Percentiles rank a stretch among this genome's conserved stretches.
phyloP scores from a whole-genome alignment of 805 yeast species.

The Citeromyces matritensis region DNA sequence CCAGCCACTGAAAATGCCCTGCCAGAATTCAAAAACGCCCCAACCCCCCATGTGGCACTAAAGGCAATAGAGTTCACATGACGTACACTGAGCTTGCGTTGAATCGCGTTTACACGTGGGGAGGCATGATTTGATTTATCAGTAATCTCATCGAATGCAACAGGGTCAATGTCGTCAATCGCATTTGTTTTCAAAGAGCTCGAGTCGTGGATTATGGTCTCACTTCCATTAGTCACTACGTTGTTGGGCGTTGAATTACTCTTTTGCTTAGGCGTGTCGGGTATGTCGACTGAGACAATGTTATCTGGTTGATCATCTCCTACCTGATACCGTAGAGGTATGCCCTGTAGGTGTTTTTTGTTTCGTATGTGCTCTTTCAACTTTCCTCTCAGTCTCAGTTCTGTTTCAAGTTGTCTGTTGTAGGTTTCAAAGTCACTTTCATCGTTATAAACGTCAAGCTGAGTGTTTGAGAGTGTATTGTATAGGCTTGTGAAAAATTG shows the following conservation, averaged over 20 bases:
- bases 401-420: constrained; percentile 3
- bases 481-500: constrained; percentile 3
- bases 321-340: neutral
- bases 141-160: neutral
- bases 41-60: constrained; percentile 55
- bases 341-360: neutral
- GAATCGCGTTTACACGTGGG: constrained; percentile 10
- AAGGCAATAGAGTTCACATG: constrained; percentile 54
- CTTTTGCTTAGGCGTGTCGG: too few relatives aligned
- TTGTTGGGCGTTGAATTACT: too few relatives aligned
- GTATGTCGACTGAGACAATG: neutral
- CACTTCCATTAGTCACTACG: too few relatives aligned
- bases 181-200: too few relatives aligned
- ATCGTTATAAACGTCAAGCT: neutral
- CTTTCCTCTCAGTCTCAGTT: constrained; percentile 2
- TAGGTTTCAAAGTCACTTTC: constrained; percentile 4
- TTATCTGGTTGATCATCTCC: constrained; percentile 1
- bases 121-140: neutral
- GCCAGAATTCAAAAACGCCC: constrained; percentile 43
- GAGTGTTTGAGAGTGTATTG: neutral
- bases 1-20: constrained; percentile 48
- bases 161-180: too few relatives aligned
- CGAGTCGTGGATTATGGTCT: too few relatives aligned
- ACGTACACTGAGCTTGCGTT: constrained; percentile 33
- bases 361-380: neutral